Base-by-base conservation (phyloP, 805 yeast genomes). In the Candida hispaniensis region DNA sequence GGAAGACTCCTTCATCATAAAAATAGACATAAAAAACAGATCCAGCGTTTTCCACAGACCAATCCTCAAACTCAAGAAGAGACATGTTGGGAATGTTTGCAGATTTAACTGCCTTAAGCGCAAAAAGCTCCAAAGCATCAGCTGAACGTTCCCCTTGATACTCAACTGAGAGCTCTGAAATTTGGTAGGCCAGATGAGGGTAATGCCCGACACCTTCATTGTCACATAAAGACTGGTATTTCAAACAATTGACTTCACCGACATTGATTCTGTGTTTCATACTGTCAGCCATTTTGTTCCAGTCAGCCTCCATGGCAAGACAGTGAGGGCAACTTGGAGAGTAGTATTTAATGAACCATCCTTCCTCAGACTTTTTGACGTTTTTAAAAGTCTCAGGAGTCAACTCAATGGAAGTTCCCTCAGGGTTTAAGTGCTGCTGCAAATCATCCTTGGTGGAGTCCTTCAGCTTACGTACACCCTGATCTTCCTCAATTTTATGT, bases 271-370 rank as follows among this genome's bases (percentile, higher is more conserved):
- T 30, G 18, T 58, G 56, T 38, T 48, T 43, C 39, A 50, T 42
- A 24, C 42, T 29, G 9, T 35, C 33, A 6, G 67, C 64, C 29
- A 58, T 44, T 34, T 52, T 47, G 10, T 39, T 43, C 63, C 63
- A 63, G 10, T 53, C 56, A 5, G 59, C 55, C 6, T 48, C 55
- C 52, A 61, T 47, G 6, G 45, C 46, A 11, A 36, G 41, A 43
- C 65, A 63, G 44, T 59, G 61, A 12, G 59, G 56, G 44, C 66
- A 61, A 34, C 50, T 41, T 7, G 66, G 64, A 5, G 59, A 53
- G 42, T 54, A 58, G 43, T 62, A 61, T 46, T 58, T 56, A 48
- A 62, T 41, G 29, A 61, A 45, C 62, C 65, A 62, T 6, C 36
- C 36, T 52, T 43, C 61, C 58, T 46, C 58, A 52, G 49, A 63